Conservation (phyloP, 192 early-diverging fungal genomes). For the Coemansia sp. region DNA sequence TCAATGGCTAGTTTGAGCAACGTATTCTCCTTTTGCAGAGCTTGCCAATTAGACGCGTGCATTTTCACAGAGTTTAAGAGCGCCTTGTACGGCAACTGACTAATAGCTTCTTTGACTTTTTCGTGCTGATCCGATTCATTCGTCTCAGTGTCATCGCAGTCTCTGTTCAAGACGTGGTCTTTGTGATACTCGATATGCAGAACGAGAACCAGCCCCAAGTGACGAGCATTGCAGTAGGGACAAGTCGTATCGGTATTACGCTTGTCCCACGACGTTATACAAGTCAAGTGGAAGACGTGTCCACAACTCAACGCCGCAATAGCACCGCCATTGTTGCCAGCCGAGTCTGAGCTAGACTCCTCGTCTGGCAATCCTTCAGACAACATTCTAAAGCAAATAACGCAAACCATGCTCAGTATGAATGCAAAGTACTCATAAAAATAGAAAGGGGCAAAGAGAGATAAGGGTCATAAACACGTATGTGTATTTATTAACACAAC, state of each 20-base stretch:
- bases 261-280: background rate
- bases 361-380: background rate
- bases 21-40: background rate
- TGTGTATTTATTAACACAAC: too few species aligned
- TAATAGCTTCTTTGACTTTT: background rate
- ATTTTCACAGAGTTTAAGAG: background rate
- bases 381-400: conserved; percentile 1
- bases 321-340: background rate
- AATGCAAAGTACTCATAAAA: background rate
- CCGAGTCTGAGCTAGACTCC: background rate
- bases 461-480: background rate
- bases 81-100: background rate
- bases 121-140: background rate
- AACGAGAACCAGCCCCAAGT: background rate
- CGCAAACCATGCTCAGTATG: conserved; percentile 14
- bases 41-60: background rate
- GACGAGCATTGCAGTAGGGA: background rate
- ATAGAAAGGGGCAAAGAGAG: background rate
- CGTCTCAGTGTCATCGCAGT: background rate
- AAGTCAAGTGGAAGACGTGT: background rate
- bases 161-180: background rate
- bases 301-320: conserved; percentile 3
- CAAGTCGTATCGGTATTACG: background rate
- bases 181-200: background rate
- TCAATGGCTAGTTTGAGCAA: background rate